Conservation (phyloP, 306 rosid species). For the Echinosophora koreensis region DNA sequence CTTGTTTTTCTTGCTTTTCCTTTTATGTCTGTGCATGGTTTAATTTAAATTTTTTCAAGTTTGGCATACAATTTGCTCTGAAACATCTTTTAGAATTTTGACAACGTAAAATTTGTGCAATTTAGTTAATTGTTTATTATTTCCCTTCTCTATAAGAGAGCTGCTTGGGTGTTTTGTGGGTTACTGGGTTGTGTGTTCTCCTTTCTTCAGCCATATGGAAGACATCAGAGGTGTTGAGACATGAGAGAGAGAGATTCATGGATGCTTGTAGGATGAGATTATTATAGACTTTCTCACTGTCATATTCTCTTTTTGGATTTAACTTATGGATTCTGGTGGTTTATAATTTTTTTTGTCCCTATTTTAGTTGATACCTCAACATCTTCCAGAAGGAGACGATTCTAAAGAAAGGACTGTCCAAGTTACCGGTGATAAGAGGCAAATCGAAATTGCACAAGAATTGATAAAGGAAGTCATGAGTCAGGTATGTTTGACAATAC, state of each 20-base stretch:
- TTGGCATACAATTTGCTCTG: not conserved
- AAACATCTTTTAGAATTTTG: not conserved
- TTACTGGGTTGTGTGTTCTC: not conserved
- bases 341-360: slow-evolving; percentile 7
- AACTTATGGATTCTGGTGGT: slow-evolving; percentile 25
- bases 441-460: slow-evolving; percentile 86
- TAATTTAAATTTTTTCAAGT: not conserved
- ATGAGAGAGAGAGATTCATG: not conserved
- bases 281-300: not conserved
- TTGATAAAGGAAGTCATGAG: slow-evolving; percentile 93
- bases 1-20: not conserved
- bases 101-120: not conserved
- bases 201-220: not conserved
- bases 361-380: slow-evolving; percentile 92
- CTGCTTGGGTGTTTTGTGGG: not conserved
- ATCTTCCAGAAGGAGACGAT: slow-evolving; percentile 91
- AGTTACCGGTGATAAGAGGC: slow-evolving; percentile 90
- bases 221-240: not conserved
- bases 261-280: not conserved
- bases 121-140: not conserved
- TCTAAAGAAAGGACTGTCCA: slow-evolving; percentile 94
- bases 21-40: not conserved
- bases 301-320: not conserved
- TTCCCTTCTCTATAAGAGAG: not conserved
- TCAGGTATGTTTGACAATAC: slow-evolving; percentile 71